Evolutionary conservation across 108 stramenopile genomes (phyloP), one percentile per base, ranked within the genome.

Genomic region (Skeletonema marinoi): DNA sequence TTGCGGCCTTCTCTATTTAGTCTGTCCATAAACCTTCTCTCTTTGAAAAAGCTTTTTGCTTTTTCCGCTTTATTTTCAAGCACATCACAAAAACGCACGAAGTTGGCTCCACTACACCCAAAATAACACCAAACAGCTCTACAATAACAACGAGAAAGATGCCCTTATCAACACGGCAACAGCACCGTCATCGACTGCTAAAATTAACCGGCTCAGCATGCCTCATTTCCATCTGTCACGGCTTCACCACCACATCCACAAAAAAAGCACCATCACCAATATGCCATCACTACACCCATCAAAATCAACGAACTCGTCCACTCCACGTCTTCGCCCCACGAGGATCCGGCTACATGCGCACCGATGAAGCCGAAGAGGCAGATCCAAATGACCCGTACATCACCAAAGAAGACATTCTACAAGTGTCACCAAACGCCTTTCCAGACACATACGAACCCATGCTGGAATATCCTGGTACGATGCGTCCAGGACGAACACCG

Each of bases 381-480:
- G 38, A 38, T 35, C 38, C 63, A 21, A 35, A 73, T 51, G 70
- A 63, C 59, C 74, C 70, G 11, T 66, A 66, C 35, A 60, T 82
- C n/a, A 77, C 82, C 13, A 21, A 14, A 33, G 48, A 67, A 13
- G 74, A 82, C 33, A 42, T 73, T 12, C 14, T 25, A 4, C 75
- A 64, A 54, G 65, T 82, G 10, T 73, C 70, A 14, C 82, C 82
- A 30, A 56, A 80, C 6, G 62, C 66, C 46, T 72, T 90, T 21
- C 95, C 95, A 0, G 75, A 85, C 11, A 85, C 95, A 5, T 96
- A 96, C 63, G 90, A 91, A 66, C 95, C 95, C 56, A 96, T 92
- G 91, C 93, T 96, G 88, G 95, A 96, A 73, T 96, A 90, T 82
- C 95, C 95, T n/a, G 95, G 95, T 46, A 96, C 95, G 32, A 93